Evolutionary conservation across 169 alveolate genomes (phyloP), one percentile per base, ranked within the genome.

Genomic region (Eimeria brunetti): DNA sequence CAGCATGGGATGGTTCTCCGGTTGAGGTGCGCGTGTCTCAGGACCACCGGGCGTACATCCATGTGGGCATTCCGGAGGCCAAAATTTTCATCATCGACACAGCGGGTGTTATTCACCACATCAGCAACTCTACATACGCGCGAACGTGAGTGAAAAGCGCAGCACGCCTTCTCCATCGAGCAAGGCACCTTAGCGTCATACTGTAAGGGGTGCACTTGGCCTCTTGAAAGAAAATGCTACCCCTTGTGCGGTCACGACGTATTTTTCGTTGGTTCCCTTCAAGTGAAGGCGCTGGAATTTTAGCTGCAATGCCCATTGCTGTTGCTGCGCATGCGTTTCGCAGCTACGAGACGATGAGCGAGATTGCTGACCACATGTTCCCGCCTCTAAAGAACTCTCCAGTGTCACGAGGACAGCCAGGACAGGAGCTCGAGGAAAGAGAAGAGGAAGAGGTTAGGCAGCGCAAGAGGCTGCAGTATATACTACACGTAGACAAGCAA

Each of bases 41-140:
- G 98, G 99, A 98, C 91, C 98, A 98, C 94, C 96, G 99, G 75
- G 98, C 99, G 33, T 98, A 98, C 91, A 97, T 98, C 69, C 98
- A 98, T 49, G 99, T 98, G 51, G 99, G 99, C 8, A 98, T 98
- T 27, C 99, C 99, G 4, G 99, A 98, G 94, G 98, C 98, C 38
- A 97, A 98, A 51, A 98, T 98, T 36, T 98, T 98, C 95, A 98
- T 98, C 53, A 98, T 98, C 75, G 98, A 98, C 96, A 97, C 99
- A 11, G 96, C 97, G 24, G 99, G 99, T 44, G 97, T 97, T 27
- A 97, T 98, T 33, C 98, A 96, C 94, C 99, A 98, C 89, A 98
- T 97, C 88, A 91, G 88, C 84, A 98, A 98, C 95, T 69, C 97
- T 49, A 97, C 98, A 41, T 97, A 97, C 95, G 98, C 98, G 38